phyloP scores from a whole-genome alignment of 176 grass and related monocot species.

The Raddia distichophylla region DNA sequence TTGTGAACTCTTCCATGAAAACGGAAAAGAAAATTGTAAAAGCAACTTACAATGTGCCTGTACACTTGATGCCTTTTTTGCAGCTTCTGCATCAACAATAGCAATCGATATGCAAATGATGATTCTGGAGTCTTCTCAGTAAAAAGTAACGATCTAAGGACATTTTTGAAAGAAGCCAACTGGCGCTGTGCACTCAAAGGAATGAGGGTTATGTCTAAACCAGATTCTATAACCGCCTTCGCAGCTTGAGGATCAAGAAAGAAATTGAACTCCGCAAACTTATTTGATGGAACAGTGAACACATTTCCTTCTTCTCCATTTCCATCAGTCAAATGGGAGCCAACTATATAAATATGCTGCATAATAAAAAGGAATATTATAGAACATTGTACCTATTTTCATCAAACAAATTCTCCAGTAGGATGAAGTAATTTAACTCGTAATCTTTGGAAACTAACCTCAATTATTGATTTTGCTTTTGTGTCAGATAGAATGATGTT shows the following conservation, averaged over 20 bases:
- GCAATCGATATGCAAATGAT: slow-evolving; percentile 46
- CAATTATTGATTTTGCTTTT: slow-evolving; percentile 45
- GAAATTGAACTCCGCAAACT: slow-evolving; percentile 74
- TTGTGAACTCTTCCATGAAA: neutral
- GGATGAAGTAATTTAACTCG: slow-evolving; percentile 9
- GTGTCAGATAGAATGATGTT: slow-evolving; percentile 59
- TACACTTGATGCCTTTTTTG: slow-evolving; percentile 51
- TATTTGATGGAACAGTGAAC: slow-evolving; percentile 62
- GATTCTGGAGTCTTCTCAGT: slow-evolving; percentile 59
- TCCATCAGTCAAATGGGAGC: slow-evolving; percentile 48
- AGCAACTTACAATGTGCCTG: slow-evolving; percentile 56
- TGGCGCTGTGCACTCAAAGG: slow-evolving; percentile 61
- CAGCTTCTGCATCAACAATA: slow-evolving; percentile 58
- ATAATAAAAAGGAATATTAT: slow-evolving; percentile 19
- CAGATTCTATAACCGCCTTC: slow-evolving; percentile 60
- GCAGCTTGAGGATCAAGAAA: slow-evolving; percentile 77
- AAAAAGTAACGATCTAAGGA: slow-evolving; percentile 28
- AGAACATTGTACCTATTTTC: neutral
- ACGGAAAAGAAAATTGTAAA: neutral
- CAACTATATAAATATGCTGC: slow-evolving; percentile 65
- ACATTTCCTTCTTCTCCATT: slow-evolving; percentile 59
- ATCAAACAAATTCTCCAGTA: neutral
- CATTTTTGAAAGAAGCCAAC: slow-evolving; percentile 50
- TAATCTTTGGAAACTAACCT: slow-evolving; percentile 49
- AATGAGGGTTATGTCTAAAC: slow-evolving; percentile 53